Evolutionary conservation across 768 basidiomycete genomes (phyloP), one percentile per base, ranked within the genome.

Genomic region (Amyloporia xantha): DNA sequence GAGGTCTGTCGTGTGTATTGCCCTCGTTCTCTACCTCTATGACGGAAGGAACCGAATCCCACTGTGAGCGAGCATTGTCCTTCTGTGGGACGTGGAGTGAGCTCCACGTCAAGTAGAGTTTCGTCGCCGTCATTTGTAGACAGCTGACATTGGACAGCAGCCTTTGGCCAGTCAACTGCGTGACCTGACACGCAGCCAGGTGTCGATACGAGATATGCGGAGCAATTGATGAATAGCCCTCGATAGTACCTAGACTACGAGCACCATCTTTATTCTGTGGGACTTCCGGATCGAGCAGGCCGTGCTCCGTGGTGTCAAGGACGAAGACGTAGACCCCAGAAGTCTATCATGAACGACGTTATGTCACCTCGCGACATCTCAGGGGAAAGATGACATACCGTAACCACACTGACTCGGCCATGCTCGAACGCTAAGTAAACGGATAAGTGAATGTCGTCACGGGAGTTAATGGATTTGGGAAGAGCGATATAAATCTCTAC

Each of bases 391-490:
- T 4, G 7, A 55, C 64, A 15, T 44, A 64, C 65, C 11, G 60
- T 64, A 23, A 59, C 50, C 30, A 63, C 48, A 5, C 57, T 59
- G 5, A 59, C 50, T 11, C 60, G 50, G 3, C 62, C 63, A 39
- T 57, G 39, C 25, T 66, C 67, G 36, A 61, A 62, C 1, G 66
- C 56, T 10, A 66, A 57, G 43, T 65, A 65, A 28, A 62, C 47
- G 3, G 59, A 48, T 21, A 49, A 47, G 23, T 49, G 49, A 7
- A 15, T 15, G 15, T 7, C 15, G 30, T 15, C 30, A 7, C 30
- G 9, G 17, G 38, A 39, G 38, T 21, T 21, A 19, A 13, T 7
- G 15, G 12, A 10, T 21, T 6, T 6, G 9, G 12, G 17, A 19
- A 28, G 52, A 49, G 47, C 49, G 19, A 64, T 19, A 33, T 57